Conservation (phyloP, 352 stramenopile species). For the Aphanomyces astaci region DNA sequence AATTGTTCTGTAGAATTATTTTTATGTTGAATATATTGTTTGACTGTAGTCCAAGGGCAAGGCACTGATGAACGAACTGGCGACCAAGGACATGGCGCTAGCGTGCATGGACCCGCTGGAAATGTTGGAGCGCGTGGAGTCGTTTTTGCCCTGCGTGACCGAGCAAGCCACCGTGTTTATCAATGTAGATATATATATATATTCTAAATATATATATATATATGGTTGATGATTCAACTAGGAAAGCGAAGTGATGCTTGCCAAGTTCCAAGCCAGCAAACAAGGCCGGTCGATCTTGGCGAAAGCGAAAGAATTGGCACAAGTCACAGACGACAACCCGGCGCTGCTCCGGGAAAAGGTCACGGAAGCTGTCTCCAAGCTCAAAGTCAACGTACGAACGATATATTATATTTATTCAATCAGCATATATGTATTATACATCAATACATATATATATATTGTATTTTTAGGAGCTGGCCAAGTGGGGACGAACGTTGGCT, state of each 20-base stretch:
- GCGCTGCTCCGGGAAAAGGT: constrained; percentile 65
- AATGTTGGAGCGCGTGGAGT: constrained; percentile 54
- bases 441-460: neutral
- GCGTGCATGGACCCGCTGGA: constrained; percentile 43
- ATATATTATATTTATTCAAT: neutral
- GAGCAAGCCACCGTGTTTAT: constrained; percentile 42
- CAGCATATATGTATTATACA: neutral
- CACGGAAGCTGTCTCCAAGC: constrained; percentile 22
- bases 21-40: too few species aligned
- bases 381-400: constrained; percentile 18
- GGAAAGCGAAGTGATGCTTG: constrained; percentile 60
- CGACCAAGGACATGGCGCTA: constrained; percentile 39
- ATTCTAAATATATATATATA: neutral
- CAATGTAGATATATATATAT: neutral
- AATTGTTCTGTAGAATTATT: too few species aligned
- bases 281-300: constrained; percentile 57
- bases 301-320: constrained; percentile 59
- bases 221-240: constrained; percentile 10
- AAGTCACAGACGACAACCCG: constrained; percentile 60
- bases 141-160: constrained; percentile 51
- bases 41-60: constrained; percentile 5
- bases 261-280: constrained; percentile 58
- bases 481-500: constrained; percentile 54
- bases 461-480: constrained; percentile 36
- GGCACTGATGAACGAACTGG: neutral